Base-by-base conservation (phyloP, 2,329 filamentous ascomycete genomes). In the Mycosphaerella sp. region DNA sequence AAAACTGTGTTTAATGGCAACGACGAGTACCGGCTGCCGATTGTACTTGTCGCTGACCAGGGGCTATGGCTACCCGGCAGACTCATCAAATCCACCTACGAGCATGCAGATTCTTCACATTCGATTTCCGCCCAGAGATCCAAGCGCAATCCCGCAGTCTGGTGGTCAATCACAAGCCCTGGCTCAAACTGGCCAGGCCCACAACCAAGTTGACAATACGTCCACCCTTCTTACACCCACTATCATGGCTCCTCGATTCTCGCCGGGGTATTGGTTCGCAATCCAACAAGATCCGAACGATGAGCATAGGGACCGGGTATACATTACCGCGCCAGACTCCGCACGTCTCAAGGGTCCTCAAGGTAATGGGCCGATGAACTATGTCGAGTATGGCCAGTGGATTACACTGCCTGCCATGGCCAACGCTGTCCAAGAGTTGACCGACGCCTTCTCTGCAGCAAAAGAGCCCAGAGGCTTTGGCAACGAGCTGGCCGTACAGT, bases 61-160 rank as follows among this genome's bases (percentile, higher is more conserved):
- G 59, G 86, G 89, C 14, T 86, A 85, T 73, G 70, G 74, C 51
- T 72, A 74, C 52, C 77, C 82, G 31, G 79, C 78, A 11, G 80
- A 80, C 21, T 77, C 80, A 17, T 78, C 81, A 6, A 84, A 78
- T 54, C 84, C 87, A 0, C 91, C 93, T 0, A 91, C 88, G 63
- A 96, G 89, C 72, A 96, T 98, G 89, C 91, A 96, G 70, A 84
- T 96, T n/a, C 87, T 95, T 63, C 93, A 95, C 66, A 89, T 98
- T 71, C 95, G 93, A 67, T 95, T 95, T 55, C 93, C 95, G 1
- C 93, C 93, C 0, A 70, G 75, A 39, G 65, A 69, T 43, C 62
- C 62, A 6, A 56, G 57, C 26, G 54, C 58, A 21, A 52, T 57
- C 23, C 53, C 56, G 26, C 21, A 42, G 6, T 38, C 46, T 32